phyloP scores from a whole-genome alignment of 306 rosid genomes.

The Sicyos baderoa region DNA sequence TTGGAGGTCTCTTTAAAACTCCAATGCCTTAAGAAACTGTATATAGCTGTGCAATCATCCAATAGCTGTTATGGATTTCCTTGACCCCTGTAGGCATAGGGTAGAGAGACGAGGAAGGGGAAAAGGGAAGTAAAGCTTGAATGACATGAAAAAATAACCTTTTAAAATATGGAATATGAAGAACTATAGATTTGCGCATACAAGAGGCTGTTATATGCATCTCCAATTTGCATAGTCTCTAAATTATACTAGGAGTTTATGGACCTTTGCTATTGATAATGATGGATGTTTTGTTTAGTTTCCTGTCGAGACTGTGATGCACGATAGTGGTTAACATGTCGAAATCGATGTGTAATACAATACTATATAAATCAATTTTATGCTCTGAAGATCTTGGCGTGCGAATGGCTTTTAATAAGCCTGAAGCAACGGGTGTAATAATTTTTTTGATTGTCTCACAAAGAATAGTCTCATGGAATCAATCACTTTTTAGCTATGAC shows the following conservation, averaged over 20 bases:
- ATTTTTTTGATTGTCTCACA: not conserved
- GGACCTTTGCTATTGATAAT: not conserved
- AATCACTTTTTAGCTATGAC: too few species aligned
- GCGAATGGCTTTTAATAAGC: not conserved
- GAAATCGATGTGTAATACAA: not conserved
- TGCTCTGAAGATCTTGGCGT: not conserved
- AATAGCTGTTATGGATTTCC: not conserved
- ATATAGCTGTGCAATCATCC: not conserved
- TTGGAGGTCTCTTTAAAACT: not conserved
- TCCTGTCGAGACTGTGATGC: not conserved
- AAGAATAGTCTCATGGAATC: too few species aligned
- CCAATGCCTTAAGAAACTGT: slow-evolving; percentile 4
- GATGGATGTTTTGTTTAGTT: not conserved
- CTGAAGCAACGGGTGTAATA: not conserved
- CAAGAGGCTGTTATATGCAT: not conserved
- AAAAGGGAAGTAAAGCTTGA: not conserved
- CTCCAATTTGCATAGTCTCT: not conserved
- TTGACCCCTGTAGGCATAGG: not conserved
- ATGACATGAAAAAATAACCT: not conserved
- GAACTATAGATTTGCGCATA: not conserved
- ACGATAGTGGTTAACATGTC: not conserved
- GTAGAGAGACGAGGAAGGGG: slow-evolving; percentile 8
- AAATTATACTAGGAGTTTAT: not conserved
- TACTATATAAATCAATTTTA: slow-evolving; percentile 8
- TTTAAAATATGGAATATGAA: not conserved